Base-by-base conservation (phyloP, 371 early-diverging fungal genomes). In the Mortierella sp. region DNA sequence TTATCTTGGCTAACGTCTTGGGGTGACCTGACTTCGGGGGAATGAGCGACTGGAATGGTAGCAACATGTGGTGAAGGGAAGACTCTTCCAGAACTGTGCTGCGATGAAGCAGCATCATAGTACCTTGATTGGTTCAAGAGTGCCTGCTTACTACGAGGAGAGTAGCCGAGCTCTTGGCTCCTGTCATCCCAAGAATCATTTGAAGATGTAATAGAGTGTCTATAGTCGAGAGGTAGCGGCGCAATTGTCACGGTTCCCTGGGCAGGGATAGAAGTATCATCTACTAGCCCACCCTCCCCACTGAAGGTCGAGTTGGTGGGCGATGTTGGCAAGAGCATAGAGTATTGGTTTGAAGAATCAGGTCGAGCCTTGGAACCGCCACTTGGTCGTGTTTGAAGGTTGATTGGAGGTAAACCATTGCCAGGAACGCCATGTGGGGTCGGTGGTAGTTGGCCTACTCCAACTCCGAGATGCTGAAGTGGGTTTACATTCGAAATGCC, bases 151-250 rank as follows among this genome's bases (percentile, higher is more conserved):
- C 20, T 64, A 12, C 10, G 58, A 30, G 75, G 64, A 16, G 75
- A 75, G 61, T 75, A 75, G 26, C 69, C 75, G 32, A n/a, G 52
- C 2, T 62, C 55, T 39, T 73, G 74, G 54, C 32, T 61, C 51
- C 18, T 35, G 55, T 45, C 49, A 9, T 49, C 40, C 40, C 49
- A 45, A 3, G 64, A 24, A 20, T 28, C n/a, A 1, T 32, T 57
- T 26, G 67, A 66, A 51, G 62, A 68, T 22, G 62, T 22, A 16
- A 39, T 26, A 8, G 61, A 52, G 9, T 28, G n/a, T 16, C 26
- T 52, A 16, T 20, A 57, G 11, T 45, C 47, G 28, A 64, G 52
- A n/a, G 71, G 59, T 3, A 59, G 43, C 2, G 71, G 71, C 14
- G 60, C 59, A 37, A 72, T 37, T 1, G 66, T 65, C 66, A 66